Percentiles rank a stretch among this genome's conserved stretches.
phyloP scores from a whole-genome alignment of 2,329 filamentous ascomycete genomes.

The Hypoxylon sp. region DNA sequence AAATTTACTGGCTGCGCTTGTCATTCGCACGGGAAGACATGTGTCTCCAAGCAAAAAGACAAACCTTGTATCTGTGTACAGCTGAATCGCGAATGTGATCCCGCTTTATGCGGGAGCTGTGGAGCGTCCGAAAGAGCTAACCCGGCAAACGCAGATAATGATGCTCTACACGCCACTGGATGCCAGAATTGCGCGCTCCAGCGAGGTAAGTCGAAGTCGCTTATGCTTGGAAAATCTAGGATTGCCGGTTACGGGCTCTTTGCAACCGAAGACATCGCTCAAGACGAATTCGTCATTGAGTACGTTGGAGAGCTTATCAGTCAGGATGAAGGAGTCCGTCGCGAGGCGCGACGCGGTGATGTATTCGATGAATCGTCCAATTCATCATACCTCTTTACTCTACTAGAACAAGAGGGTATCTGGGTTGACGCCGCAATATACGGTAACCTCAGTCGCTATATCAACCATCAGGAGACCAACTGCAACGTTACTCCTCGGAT shows the following conservation, averaged over 20 bases:
- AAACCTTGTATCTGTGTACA: slow-evolving; percentile 78
- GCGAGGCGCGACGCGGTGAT: slow-evolving; percentile 73
- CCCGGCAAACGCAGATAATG: slow-evolving; percentile 74
- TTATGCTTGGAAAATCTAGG: slow-evolving; percentile 78
- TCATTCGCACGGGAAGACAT: slow-evolving; percentile 71
- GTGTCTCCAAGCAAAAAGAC: slow-evolving; percentile 69
- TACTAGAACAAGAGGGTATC: slow-evolving; percentile 72
- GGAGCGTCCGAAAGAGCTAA: slow-evolving; percentile 79
- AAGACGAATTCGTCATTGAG: slow-evolving; percentile 83
- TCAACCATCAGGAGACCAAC: slow-evolving; percentile 78
- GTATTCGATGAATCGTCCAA: slow-evolving; percentile 74
- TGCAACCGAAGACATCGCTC: slow-evolving; percentile 75
- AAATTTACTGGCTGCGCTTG: slow-evolving; percentile 79
- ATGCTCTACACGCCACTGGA: slow-evolving; percentile 68
- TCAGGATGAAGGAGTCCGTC: slow-evolving; percentile 76
- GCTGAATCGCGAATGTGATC: slow-evolving; percentile 85
- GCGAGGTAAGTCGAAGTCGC: slow-evolving; percentile 74
- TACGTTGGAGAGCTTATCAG: slow-evolving; percentile 85
- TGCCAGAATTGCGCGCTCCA: slow-evolving; percentile 84
- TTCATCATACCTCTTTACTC: slow-evolving; percentile 75
- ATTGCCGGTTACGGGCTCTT: slow-evolving; percentile 84
- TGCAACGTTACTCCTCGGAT: slow-evolving; percentile 77
- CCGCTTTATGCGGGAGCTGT: slow-evolving; percentile 79
- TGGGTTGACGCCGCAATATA: slow-evolving; percentile 83
- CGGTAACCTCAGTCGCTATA: slow-evolving; percentile 86